Base-by-base conservation (phyloP, 1,139 yeast genomes). In the Magnusiomyces suaveolens region DNA sequence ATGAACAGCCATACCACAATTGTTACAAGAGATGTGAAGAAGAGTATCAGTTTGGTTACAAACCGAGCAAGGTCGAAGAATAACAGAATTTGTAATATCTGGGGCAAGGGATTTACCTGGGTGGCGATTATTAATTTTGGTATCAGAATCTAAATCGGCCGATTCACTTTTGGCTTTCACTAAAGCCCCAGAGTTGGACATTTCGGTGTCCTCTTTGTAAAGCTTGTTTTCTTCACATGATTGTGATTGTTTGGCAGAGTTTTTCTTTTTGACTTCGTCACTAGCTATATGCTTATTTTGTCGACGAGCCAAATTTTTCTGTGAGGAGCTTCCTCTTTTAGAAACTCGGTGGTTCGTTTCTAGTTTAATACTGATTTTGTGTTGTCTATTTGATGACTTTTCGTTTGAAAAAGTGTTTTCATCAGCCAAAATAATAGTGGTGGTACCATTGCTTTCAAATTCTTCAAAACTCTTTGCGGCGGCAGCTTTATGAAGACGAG, bases 1-100 rank as follows among this genome's bases (percentile, higher is more conserved):
- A 66, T 90, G 97, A 1, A 84, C 89, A 55, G 75, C 76, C 26
- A 87, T 72, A 0, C 87, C 86, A 72, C 97, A 90, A 24, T 75
- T 73, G 1, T 75, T 68, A 66, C 97, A 90, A 1, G 75, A 70
- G n/a, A 80, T 61, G 63, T 77, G 72, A 21, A 75, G 55, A 3
- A 56, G 54, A 1, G 65, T 63, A 46, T 74, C 80, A 8, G 67
- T 61, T 48, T 72, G 76, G n/a, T 77, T 69, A 62, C 92, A 84
- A 0, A 83, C 78, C 53, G 79, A 75, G 61, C 89, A 84, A 12
- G 74, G 71, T 44, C 80, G 65, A 33, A 57, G 1, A 25, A 20
- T 26, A 24, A 24, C 29, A 8, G 36, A 29, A 12, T 29, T n/a
- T 36, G 18, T 36, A 16, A 16, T 29, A 6, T 29, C 33, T n/a